Conservation (phyloP, 495 filamentous ascomycete genomes). For the Chaetomium cochliodes region DNA sequence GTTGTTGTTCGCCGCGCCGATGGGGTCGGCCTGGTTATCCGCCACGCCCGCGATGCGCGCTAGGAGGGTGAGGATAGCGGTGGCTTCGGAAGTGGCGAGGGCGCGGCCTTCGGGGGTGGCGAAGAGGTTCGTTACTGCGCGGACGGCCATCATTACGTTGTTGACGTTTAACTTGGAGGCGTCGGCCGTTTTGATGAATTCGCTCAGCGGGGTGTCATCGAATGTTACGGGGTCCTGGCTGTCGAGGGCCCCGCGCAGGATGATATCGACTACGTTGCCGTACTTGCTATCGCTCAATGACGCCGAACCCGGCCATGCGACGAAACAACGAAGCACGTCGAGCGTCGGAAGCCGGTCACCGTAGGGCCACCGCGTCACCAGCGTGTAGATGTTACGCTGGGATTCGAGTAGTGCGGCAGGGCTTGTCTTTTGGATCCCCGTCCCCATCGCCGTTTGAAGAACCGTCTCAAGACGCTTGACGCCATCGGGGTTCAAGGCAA, state of each 20-base stretch:
- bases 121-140: constrained; percentile 86
- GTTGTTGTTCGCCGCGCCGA: constrained; percentile 69
- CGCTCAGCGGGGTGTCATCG: constrained; percentile 38
- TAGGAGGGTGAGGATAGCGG: constrained; percentile 47
- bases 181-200: constrained; percentile 23
- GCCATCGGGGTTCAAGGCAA: constrained; percentile 70
- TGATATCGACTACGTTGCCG: constrained; percentile 53
- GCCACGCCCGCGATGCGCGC: constrained; percentile 49
- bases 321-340: constrained; percentile 79
- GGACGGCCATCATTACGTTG: constrained; percentile 80
- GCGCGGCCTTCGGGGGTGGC: constrained; percentile 66
- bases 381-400: constrained; percentile 57
- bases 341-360: constrained; percentile 76
- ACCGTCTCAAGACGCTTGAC: constrained; percentile 41
- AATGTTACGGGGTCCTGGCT: constrained; percentile 28
- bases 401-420: constrained; percentile 58
- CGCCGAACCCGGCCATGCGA: constrained; percentile 63
- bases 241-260: constrained; percentile 46
- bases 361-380: constrained; percentile 74
- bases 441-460: constrained; percentile 16
- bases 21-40: constrained; percentile 42
- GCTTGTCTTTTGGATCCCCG: constrained; percentile 48
- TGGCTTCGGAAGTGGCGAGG: constrained; percentile 58
- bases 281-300: constrained; percentile 44
- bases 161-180: constrained; percentile 51